A percentile compares a stretch with the other conserved stretches of the same genome.
Evolutionary conservation across 2,329 filamentous ascomycete genomes (phyloP).

Genomic region (Ramularia endophylla): DNA sequence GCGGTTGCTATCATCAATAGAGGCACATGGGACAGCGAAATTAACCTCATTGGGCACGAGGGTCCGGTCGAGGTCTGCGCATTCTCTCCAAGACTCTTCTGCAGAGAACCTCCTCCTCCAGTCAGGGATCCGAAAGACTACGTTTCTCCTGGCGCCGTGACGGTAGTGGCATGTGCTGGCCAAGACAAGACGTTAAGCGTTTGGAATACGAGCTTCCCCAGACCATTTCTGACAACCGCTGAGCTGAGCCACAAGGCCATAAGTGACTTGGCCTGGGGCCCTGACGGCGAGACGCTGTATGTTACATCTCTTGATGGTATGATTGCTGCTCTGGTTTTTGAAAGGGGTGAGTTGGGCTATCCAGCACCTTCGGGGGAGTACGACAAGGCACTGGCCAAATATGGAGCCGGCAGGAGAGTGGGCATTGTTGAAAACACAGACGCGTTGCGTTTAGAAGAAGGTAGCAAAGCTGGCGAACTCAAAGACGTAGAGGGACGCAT

Average conservation of each 20-base stretch:
- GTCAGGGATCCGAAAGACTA: conserved; percentile 44
- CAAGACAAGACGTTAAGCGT: conserved; percentile 95
- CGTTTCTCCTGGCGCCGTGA: conserved; percentile 56
- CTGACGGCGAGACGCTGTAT: conserved; percentile 81
- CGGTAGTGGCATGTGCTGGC: conserved; percentile 92
- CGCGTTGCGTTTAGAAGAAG: conserved; percentile 75
- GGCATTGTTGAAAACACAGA: conserved; percentile 92
- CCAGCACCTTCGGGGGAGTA: conserved; percentile 83
- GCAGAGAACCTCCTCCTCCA: conserved; percentile 57
- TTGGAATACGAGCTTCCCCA: conserved; percentile 94
- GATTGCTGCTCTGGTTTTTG: conserved; percentile 75
- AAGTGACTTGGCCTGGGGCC: conserved; percentile 89
- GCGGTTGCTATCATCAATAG: conserved; percentile 95
- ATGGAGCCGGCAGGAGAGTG: conserved; percentile 79
- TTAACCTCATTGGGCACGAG: conserved; percentile 95
- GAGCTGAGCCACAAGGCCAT: conserved; percentile 88
- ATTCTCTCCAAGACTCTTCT: conserved; percentile 88
- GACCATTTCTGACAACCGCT: conserved; percentile 83
- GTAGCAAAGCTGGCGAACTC: conserved; percentile 82
- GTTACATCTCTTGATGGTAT: conserved; percentile 84
- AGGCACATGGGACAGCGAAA: conserved; percentile 89
- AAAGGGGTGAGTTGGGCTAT: conserved; percentile 82
- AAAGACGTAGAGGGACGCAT: conserved; percentile 89
- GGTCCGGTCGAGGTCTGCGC: conserved; percentile 95
- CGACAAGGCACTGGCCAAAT: conserved; percentile 87